Base-by-base conservation (phyloP, 2,329 filamentous ascomycete species). In the Bipolaris oryzae region DNA sequence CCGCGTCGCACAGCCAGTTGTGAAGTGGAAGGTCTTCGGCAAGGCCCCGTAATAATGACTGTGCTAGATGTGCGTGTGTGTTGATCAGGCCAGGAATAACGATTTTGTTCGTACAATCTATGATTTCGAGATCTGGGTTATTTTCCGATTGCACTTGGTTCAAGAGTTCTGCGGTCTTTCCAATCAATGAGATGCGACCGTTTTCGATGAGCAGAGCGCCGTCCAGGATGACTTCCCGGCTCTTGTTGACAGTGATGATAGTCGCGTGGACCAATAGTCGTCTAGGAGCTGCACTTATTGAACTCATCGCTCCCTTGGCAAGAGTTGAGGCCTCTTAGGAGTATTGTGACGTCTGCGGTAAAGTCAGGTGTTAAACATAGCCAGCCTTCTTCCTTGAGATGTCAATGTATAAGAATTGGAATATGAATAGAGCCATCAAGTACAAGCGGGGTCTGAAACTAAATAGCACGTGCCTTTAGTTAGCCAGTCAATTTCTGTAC, bases 241-340 rank as follows among this genome's bases (percentile, higher is more conserved):
- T 60, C 25, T 72, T 46, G 62, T 84, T 81, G 61, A 85, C 73
- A 0, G 82, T 84, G 60, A 85, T 78, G 55, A 85, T 80, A 2
- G 81, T 84, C 7, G 78, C 81, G 61, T 83, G 72, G 1, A 73
- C 77, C 60, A 83, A 82, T 0, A 85, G 69, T 67, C 55, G 44
- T 11, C 35, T 28, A 13, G 20, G 18, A 9, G 10, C 13, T 16
- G 20, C 16, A 15, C 3, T 39, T n/a, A 23, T 7, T 10, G 15
- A 15, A 25, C 4, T 15, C 39, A 55, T 50, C 20, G 20, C n/a
- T 23, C 5, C 11, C 15, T 23, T 41, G 5, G 18, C 4, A 6
- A 41, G 20, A 23, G 11, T 11, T 41, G 18, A 33, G 9, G n/a
- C 5, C 9, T 6, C 18, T 7, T 28, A 2, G 31, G 11, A n/a